Evolutionary conservation across 1,284 basidiomycete genomes (phyloP), one percentile per base, ranked within the genome.

Genomic region (Tylopilus sp.): DNA sequence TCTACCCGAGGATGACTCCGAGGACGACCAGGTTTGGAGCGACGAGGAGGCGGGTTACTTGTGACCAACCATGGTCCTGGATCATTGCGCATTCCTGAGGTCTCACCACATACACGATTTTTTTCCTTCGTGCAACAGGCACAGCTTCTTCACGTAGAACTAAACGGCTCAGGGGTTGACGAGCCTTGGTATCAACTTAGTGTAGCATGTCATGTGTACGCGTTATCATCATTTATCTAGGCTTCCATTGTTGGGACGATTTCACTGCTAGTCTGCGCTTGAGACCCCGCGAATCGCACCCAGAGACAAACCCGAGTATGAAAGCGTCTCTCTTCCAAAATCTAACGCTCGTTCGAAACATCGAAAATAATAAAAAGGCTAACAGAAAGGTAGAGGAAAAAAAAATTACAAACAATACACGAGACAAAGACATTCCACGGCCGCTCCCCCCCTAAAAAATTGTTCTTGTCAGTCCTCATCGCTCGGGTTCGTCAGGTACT

Each of bases 401-500:
- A 51, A 26, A n/a, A n/a, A n/a, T n/a, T 59, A 64, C 49, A 62
- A 25, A 33, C 25, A 45, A 44, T 62, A 63, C 58, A 60, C 39
- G 37, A 37, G 39, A 28, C 39, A 28, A 25, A 19, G 7, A 8
- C 10, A 37, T 31, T 26, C n/a, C n/a, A 7, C 16, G 16, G n/a
- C n/a, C n/a, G n/a, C n/a, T n/a, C n/a, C n/a, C 9, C 3, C 12
- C 29, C 19, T 10, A 16, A n/a, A n/a, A n/a, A n/a, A 28, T 21
- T 13, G 38, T 9, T 16, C 18, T 19, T 16, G 18, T 63, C 53
- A 80, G 16, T 82, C 81, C 34, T 82, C 79, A 48, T 82, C 79
- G 53, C 77, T 82, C 30, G 77, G 78, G 19, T 60, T 64, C 39
- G 80, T 83, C 55, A 82, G 65, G 59, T 82, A 83, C 65, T 89